phyloP scores from a whole-genome alignment of 768 basidiomycete genomes.

The Rhizopogon vesiculosus region DNA sequence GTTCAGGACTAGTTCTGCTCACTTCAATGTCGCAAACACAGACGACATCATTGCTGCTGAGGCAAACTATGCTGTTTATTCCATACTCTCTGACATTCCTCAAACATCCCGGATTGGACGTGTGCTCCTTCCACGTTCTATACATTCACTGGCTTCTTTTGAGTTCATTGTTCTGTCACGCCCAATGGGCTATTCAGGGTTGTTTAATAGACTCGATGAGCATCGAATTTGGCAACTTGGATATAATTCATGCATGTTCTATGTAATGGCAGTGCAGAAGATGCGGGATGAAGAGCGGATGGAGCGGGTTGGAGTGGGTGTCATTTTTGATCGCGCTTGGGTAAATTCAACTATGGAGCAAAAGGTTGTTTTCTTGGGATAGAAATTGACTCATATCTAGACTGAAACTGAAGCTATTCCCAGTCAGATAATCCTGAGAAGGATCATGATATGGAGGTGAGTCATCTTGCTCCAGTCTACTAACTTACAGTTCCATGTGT shows the following conservation, averaged over 20 bases:
- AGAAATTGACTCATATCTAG: too few relatives aligned
- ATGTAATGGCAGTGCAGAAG: constrained; percentile 17
- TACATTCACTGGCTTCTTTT: constrained; percentile 2
- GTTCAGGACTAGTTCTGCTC: constrained; percentile 13
- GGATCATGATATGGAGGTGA: too few relatives aligned
- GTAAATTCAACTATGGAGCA: neutral
- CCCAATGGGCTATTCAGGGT: neutral
- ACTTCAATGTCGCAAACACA: constrained; percentile 8
- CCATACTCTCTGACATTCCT: constrained; percentile 2
- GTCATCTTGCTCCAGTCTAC: too few relatives aligned
- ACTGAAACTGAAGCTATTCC: too few relatives aligned
- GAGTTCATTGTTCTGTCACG: constrained; percentile 20
- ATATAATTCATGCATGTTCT: constrained; percentile 11
- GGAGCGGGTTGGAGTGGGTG: constrained; percentile 18
- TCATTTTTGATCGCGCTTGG: constrained; percentile 17
- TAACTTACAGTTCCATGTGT: too few relatives aligned
- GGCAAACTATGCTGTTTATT: constrained; percentile 6
- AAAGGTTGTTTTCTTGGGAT: neutral
- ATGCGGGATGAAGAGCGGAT: constrained; percentile 2
- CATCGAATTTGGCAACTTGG: constrained; percentile 2
- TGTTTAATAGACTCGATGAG: neutral
- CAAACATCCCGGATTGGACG: constrained; percentile 3
- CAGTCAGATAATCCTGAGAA: too few relatives aligned
- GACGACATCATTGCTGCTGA: neutral
- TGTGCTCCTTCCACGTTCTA: constrained; percentile 11